Evolutionary conservation across 1,284 basidiomycete genomes (phyloP), one percentile per base, ranked within the genome.

Genomic region (Testicularia cyperi): DNA sequence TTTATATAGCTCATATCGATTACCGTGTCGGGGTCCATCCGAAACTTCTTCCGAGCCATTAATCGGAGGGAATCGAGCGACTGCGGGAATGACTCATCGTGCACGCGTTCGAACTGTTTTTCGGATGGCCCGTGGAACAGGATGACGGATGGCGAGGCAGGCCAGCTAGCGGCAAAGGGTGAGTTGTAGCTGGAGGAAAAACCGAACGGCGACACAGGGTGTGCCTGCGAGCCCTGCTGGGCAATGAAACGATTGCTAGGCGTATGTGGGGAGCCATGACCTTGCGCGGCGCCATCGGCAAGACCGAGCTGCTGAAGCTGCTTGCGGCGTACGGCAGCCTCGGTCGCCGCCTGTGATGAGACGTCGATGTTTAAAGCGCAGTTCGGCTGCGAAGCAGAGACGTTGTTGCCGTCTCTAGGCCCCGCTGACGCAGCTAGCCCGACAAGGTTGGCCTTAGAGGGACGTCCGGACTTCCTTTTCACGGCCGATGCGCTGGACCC

Each of bases 1-100:
- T 65, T 65, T 30, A 56, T 38, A 35, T 64, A 69, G 37, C 58
- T 60, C 37, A 69, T 52, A 33, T 51, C 28, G 30, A 66, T 42
- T 10, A 44, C 32, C 1, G 46, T 32, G 10, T 42, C 26, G n/a
- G 52, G 29, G 2, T 39, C 40, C 5, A 65, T 22, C 12, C 32
- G 41, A 38, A 58, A 69, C 36, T 64, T 69, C 22, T 30, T 27
- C 18, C 51, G 38, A 6, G 44, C 57, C 25, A 61, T 42, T 21
- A 10, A 38, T 21, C 51, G 40, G 31, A 61, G 51, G 1, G 32
- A 12, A 16, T 33, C 8, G 10, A 61, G 21, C 16, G 47, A 30
- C 21, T 36, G 39, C 8, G 57, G 57, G 16, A 61, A 57, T 6
- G 34, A 31, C 14, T 54, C 57, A 35, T 54, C 51, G 40, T 49